A percentile compares a stretch with the other conserved stretches of the same genome.
Conservation (phyloP, 129 eudicot genomes). For the Flaveria trinervia region DNA sequence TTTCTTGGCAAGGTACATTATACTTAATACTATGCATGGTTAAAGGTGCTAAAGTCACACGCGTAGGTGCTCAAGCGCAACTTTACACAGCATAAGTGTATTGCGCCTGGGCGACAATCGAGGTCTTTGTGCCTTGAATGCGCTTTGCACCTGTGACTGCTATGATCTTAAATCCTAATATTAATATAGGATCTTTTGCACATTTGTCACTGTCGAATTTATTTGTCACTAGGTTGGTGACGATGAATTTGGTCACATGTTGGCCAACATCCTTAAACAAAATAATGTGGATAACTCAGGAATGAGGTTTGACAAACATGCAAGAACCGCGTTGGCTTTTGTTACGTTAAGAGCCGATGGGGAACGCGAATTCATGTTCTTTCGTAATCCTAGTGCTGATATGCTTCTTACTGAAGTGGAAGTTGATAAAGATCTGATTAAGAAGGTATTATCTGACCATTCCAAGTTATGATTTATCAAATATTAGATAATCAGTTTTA, state of each 20-base stretch:
- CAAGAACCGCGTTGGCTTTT: slow-evolving; percentile 58
- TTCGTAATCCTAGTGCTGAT: slow-evolving; percentile 59
- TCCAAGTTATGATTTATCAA: neutral
- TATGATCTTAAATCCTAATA: too few species aligned
- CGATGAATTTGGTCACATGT: slow-evolving; percentile 57
- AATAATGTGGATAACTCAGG: slow-evolving; percentile 48
- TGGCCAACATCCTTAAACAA: slow-evolving; percentile 44
- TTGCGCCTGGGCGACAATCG: too few species aligned
- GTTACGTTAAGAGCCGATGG: slow-evolving; percentile 49
- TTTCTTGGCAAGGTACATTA: slow-evolving; percentile 59
- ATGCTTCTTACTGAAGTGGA: slow-evolving; percentile 51
- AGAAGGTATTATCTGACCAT: slow-evolving; percentile 24
- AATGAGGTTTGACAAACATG: slow-evolving; percentile 45
- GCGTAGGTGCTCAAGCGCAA: too few species aligned
- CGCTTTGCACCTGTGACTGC: too few species aligned
- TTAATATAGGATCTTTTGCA: too few species aligned
- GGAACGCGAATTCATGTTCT: slow-evolving; percentile 60
- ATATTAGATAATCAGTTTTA: neutral
- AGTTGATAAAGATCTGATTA: slow-evolving; percentile 44
- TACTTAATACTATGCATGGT: neutral
- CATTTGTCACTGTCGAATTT: neutral
- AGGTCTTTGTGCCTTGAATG: too few species aligned
- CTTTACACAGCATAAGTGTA: too few species aligned
- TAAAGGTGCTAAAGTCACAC: too few species aligned
- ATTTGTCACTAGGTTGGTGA: slow-evolving; percentile 41